phyloP scores from a whole-genome alignment of 2,329 filamentous ascomycete species.

The Coniochaeta sp. region DNA sequence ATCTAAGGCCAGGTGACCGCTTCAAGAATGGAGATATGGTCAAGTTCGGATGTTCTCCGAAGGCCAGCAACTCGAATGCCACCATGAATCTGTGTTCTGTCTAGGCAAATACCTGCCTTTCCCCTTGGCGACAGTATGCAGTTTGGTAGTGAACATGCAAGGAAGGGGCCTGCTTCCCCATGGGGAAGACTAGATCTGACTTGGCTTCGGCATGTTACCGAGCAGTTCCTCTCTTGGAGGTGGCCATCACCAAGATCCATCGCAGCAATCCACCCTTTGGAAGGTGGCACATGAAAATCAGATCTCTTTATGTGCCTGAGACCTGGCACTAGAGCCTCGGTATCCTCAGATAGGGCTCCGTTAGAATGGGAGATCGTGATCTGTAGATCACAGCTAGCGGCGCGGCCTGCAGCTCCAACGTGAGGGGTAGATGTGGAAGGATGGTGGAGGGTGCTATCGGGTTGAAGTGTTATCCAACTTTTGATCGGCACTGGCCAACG shows the following conservation, averaged over 20 bases:
- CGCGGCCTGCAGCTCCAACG: background rate
- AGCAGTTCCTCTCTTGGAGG: background rate
- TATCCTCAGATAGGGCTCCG: background rate
- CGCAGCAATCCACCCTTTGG: no score
- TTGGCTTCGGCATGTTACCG: background rate
- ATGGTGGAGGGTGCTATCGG: background rate
- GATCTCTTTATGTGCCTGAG: background rate
- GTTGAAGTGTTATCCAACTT: background rate
- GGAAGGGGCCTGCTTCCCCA: background rate
- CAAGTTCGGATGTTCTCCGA: slow-evolving; percentile 8
- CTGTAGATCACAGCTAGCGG: background rate
- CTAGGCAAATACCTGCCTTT: background rate
- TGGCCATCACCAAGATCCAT: background rate
- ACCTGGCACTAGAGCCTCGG: background rate
- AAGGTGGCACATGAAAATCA: background rate
- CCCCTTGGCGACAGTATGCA: background rate
- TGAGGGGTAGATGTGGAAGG: background rate
- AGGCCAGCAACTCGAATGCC: background rate
- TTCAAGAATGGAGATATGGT: slow-evolving; percentile 26
- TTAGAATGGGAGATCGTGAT: background rate
- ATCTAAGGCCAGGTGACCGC: slow-evolving; percentile 12
- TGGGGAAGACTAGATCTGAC: background rate
- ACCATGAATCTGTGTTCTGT: background rate
- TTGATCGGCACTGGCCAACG: background rate
- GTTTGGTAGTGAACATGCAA: background rate